Conservation (phyloP, 2,329 filamentous ascomycete genomes). For the Aspergillus flavus region DNA sequence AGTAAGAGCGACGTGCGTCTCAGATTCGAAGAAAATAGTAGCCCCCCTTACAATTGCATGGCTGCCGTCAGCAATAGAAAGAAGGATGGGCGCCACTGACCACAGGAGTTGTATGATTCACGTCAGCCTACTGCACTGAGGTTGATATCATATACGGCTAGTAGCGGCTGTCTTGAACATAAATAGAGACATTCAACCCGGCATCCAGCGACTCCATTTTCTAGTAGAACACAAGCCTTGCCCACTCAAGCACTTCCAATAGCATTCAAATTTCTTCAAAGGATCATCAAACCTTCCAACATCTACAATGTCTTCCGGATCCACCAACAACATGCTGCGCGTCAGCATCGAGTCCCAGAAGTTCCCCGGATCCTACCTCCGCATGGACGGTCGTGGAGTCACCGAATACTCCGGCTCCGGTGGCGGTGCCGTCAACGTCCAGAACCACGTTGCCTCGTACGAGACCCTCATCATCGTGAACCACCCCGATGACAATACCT, state of each 20-base stretch:
- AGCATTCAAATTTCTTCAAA: neutral
- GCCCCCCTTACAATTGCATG: neutral
- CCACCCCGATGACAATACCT: neutral
- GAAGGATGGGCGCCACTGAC: neutral
- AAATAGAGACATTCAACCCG: neutral
- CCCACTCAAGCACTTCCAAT: neutral
- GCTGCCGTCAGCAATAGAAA: neutral
- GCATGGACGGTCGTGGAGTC: neutral
- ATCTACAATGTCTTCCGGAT: neutral
- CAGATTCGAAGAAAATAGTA: neutral
- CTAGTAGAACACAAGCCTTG: neutral
- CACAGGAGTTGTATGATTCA: neutral
- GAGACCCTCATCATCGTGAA: slow-evolving; percentile 1
- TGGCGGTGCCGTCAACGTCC: neutral
- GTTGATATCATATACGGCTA: neutral
- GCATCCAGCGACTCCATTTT: too few species aligned
- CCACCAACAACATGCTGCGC: neutral
- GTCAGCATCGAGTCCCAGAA: slow-evolving; percentile 1
- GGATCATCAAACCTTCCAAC: neutral
- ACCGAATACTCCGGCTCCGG: neutral
- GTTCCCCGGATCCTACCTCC: neutral
- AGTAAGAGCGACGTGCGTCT: neutral
- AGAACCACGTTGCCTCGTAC: neutral
- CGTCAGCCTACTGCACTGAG: neutral
- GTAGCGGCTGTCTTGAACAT: neutral